Conservation (phyloP, 257 asterid genomes). For the Solanum microdontum region DNA sequence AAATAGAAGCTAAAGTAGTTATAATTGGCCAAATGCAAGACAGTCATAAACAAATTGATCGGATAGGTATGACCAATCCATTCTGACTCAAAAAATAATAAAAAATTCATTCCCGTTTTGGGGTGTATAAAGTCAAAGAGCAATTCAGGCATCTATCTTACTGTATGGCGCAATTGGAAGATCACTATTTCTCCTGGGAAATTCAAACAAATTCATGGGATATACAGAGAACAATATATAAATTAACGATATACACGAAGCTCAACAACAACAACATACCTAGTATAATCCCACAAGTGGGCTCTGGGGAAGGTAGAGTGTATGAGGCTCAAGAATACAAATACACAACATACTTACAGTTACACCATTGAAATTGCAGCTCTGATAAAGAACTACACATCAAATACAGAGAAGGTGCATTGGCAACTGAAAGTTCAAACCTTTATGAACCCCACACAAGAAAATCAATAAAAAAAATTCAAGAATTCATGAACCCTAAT, state of each 20-base stretch:
- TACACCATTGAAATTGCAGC: background rate
- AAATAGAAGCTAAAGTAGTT: background rate
- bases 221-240: background rate
- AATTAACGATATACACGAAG: background rate
- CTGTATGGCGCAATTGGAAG: background rate
- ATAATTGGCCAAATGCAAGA: background rate
- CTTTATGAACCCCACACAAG: background rate
- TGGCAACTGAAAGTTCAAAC: background rate
- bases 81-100: background rate
- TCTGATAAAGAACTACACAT: background rate
- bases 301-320: background rate
- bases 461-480: background rate
- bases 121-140: background rate
- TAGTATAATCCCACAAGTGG: background rate
- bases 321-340: background rate
- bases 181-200: background rate
- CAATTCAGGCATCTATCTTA: background rate
- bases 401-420: background rate
- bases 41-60: background rate
- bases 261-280: background rate
- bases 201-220: background rate
- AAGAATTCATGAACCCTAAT: background rate
- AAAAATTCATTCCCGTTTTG: background rate
- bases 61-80: background rate
- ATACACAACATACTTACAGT: background rate